Evolutionary conservation across 768 basidiomycete species (phyloP).

Genomic region (Rhizopogon vulgaris): DNA sequence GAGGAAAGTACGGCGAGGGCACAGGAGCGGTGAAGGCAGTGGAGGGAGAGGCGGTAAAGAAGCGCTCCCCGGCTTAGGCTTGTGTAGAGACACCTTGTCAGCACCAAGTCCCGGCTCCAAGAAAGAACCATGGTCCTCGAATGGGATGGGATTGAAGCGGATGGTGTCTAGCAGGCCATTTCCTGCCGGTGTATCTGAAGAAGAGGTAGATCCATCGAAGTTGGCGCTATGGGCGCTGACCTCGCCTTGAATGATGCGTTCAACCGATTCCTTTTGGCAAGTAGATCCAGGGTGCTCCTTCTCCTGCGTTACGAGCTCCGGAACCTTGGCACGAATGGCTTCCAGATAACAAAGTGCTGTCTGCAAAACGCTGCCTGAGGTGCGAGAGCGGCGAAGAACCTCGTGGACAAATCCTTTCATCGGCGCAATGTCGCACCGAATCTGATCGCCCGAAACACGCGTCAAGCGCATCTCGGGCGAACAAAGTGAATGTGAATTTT

Average conservation of each 20-base stretch:
- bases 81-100: conserved; percentile 6
- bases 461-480: conserved; percentile 9
- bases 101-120: conserved; percentile 11
- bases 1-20: conserved; percentile 84
- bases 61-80: conserved; percentile 10
- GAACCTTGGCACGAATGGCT: conserved; percentile 67
- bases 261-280: conserved; percentile 35
- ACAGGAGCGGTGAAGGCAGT: conserved; percentile 78
- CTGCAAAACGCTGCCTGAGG: conserved; percentile 77
- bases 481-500: conserved; percentile 20
- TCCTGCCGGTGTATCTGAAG: conserved; percentile 4
- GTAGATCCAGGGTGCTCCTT: conserved; percentile 36
- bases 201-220: conserved; percentile 12
- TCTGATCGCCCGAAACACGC: conserved; percentile 10
- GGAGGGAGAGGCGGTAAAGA: conserved; percentile 30
- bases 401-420: conserved; percentile 82
- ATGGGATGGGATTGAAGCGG: conserved; percentile 29
- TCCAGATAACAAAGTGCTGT: conserved; percentile 86
- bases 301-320: conserved; percentile 53
- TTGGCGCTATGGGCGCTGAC: conserved; percentile 35
- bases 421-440: conserved; percentile 39
- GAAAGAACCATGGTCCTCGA: conserved; percentile 11
- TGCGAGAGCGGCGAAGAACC: conserved; percentile 80
- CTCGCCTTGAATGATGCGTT: conserved; percentile 37
- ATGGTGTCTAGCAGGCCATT: conserved; percentile 38